Conservation (phyloP, 805 yeast species). For the Cyberlindnera maclurae region DNA sequence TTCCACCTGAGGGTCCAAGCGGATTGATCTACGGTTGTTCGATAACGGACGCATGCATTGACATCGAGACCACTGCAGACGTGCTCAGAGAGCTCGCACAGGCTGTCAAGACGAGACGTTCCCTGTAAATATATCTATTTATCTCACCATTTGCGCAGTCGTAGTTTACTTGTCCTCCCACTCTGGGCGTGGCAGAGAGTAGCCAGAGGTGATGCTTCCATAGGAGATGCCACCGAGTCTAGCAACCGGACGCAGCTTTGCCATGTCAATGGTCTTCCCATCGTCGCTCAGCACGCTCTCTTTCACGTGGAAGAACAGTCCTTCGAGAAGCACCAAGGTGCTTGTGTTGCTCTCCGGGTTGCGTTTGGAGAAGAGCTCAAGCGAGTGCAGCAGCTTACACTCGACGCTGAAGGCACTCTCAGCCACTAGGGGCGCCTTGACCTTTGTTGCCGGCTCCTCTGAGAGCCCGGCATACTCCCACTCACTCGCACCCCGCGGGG, state of each 20-base stretch:
- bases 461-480: conserved; percentile 52
- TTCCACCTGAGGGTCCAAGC: conserved; percentile 67
- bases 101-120: conserved; percentile 77
- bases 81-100: conserved; percentile 67
- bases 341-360: conserved; percentile 29
- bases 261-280: conserved; percentile 33
- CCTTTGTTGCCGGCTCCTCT: conserved; percentile 35
- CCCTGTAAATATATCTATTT: conserved; percentile 1
- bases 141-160: neutral
- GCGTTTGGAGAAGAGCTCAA: conserved; percentile 37
- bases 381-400: conserved; percentile 38
- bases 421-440: conserved; percentile 50
- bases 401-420: conserved; percentile 58
- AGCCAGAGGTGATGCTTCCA: conserved; percentile 38
- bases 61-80: conserved; percentile 76
- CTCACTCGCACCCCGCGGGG: conserved; percentile 46
- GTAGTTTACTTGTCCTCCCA: conserved; percentile 4
- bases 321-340: conserved; percentile 42
- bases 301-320: conserved; percentile 48
- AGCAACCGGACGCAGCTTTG: conserved; percentile 44
- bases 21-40: conserved; percentile 86
- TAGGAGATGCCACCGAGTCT: conserved; percentile 49
- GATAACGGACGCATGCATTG: conserved; percentile 96
- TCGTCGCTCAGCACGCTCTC: conserved; percentile 45
- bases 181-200: conserved; percentile 7